Base-by-base conservation (phyloP, 768 basidiomycete species). In the Boletus vermiculosoides region DNA sequence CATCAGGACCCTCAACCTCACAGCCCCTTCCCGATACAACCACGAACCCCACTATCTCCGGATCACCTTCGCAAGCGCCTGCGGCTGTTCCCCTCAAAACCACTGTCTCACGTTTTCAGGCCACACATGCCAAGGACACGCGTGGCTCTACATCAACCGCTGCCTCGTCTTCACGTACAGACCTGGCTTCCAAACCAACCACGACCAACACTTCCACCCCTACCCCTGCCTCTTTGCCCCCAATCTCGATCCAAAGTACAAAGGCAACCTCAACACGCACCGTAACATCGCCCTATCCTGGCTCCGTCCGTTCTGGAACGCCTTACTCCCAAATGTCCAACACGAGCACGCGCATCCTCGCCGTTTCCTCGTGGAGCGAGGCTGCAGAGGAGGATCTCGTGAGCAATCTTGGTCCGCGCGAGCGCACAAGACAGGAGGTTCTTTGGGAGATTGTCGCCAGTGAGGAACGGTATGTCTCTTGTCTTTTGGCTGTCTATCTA, bases 391-490 rank as follows among this genome's bases (percentile, higher is more conserved):
- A 92, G 54, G 95, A 98, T 72, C 83, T 98, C 42, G 91, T 98
- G 20, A 86, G 87, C 45, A 93, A 98, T 68, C 78, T 98, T 36
- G 92, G 94, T n/a, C 87, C 92, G 45, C 85, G 92, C 58, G 95
- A 98, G 71, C 84, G 95, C 56, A 97, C 95, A 39, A 83, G 95
- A 51, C 95, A 98, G 73, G 95, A 98, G 75, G 95, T 98, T 7
- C 73, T 98, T 28, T 97, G 93, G 78, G 95, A 98, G 77, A 98
- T 98, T 62, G 94, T 98, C 48, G 88, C 90, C 31, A 94, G 92
- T 63, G 95, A 98, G 75, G 94, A 98, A 72, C 85, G 94, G 92
- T 92, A 66, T 50, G 83, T 50, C 16, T 46, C 50, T 11, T 41
- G 36, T 59, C 57, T 30, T 40, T 51, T 45, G 20, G 40, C 18